These are phyloP conservation scores for Botrytis sinoallii DNA, from an alignment of 2,329 filamentous ascomycete species.

Conservation along the genomic window DNA sequence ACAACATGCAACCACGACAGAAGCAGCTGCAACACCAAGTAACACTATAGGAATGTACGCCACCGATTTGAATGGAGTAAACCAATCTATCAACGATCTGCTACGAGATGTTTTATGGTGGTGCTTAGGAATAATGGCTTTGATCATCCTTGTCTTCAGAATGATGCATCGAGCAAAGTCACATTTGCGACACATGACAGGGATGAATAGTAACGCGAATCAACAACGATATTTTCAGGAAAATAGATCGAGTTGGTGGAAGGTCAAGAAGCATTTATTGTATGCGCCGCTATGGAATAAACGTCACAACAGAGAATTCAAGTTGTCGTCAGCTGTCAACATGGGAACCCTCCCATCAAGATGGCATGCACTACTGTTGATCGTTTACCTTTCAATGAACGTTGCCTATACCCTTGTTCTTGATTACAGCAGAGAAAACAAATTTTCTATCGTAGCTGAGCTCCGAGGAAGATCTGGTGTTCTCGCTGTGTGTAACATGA, in stretches of 20 bases:
- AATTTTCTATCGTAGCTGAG: constrained; percentile 69
- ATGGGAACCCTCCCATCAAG: constrained; percentile 63
- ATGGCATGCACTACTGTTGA: constrained; percentile 57
- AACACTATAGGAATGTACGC: constrained; percentile 55
- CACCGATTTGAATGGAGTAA: constrained; percentile 57
- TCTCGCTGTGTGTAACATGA: constrained; percentile 83
- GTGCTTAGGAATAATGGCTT: constrained; percentile 54
- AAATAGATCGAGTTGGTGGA: constrained; percentile 56
- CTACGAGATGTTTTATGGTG: constrained; percentile 59
- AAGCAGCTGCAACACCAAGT: constrained; percentile 33
- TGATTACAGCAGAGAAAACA: constrained; percentile 56
- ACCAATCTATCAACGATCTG: constrained; percentile 55
- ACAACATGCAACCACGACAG: constrained; percentile 20
- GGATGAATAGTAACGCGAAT: constrained; percentile 52
- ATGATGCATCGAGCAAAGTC: constrained; percentile 53
- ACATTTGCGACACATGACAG: constrained; percentile 56
- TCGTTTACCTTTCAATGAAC: constrained; percentile 58
- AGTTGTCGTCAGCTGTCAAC: constrained; percentile 57
- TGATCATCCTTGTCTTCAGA: constrained; percentile 53
- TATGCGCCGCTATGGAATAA: constrained; percentile 64
- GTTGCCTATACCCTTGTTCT: constrained; percentile 60
- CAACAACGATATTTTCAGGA: constrained; percentile 59
- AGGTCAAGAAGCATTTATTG: constrained; percentile 58
- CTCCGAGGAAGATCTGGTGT: constrained; percentile 82
- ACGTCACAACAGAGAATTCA: constrained; percentile 65